Conservation (phyloP, 495 filamentous ascomycete genomes). For the Glutinoglossum americanum region DNA sequence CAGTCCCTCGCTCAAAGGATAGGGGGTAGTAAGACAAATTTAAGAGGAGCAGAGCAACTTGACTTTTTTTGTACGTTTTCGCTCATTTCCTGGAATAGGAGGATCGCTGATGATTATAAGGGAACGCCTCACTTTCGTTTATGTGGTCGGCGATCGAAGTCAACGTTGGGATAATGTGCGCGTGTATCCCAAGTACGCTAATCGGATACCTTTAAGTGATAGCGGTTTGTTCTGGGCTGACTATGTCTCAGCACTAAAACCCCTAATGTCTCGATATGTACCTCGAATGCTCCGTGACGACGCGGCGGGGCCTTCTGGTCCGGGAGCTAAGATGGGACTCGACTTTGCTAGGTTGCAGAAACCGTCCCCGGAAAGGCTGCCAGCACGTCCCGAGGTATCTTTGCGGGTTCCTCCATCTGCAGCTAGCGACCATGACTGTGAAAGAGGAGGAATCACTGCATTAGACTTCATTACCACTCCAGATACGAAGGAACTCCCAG, state of each 20-base stretch:
- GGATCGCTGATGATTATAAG: conserved; percentile 12
- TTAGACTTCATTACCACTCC: conserved; percentile 1
- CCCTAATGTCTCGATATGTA: background rate
- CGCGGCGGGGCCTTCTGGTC: background rate
- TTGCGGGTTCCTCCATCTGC: background rate
- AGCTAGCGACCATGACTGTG: background rate
- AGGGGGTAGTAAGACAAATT: background rate
- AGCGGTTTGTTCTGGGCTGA: background rate
- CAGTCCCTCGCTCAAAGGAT: background rate
- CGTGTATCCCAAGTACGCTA: conserved; percentile 10
- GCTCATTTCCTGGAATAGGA: background rate
- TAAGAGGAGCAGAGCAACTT: conserved; percentile 4
- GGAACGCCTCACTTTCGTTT: conserved; percentile 64
- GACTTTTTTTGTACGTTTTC: conserved; percentile 31
- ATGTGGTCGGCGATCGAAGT: conserved; percentile 29
- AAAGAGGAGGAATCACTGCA: background rate
- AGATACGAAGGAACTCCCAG: background rate
- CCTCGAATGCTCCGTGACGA: background rate
- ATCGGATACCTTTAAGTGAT: background rate
- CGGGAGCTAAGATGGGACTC: background rate
- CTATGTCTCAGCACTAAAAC: background rate
- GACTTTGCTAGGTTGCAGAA: background rate
- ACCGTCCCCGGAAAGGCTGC: background rate
- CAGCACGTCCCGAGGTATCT: background rate
- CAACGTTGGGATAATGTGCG: conserved; percentile 16